Evolutionary conservation across 768 basidiomycete species (phyloP), one percentile per base, ranked within the genome.

Genomic region (Serendipita sp.): DNA sequence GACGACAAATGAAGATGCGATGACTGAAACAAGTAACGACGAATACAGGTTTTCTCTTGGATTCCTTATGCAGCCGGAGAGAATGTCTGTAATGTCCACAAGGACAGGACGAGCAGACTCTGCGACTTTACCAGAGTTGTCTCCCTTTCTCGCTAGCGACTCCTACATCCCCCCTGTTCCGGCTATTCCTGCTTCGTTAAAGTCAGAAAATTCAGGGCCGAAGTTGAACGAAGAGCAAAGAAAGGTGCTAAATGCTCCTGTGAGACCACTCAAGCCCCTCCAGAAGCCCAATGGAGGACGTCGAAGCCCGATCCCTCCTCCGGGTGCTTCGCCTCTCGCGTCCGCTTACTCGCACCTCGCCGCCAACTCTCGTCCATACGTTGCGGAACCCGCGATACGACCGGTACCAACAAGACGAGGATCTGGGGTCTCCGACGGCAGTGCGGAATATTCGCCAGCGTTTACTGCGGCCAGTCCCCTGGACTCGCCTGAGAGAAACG

Each of bases 131-230:
- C 55, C 55, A 60, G 55, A 60, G 55, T 29, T 60, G 27, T 60
- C 55, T 10, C 55, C 55, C 36, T 60, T 60, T 18, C 18, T 60
- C 33, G 55, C 55, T 8, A 60, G 55, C 34, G 55, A 60, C 33
- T 33, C 29, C 4, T 60, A 60, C 34, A 60, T 60, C 55, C 55
- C 55, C n/a, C 55, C 55, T 10, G 55, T 60, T n/a, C 55, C 55
- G 27, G 34, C 11, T 8, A 60, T 60, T 31, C 55, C 55, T 5
- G 27, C 55, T 3, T 60, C 55, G 36, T 37, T 60, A 34, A 31
- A 23, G 23, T 23, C 23, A 23, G 23, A 23, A 23, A 23, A 23
- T 23, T 23, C 23, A 23, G 23, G 23, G 23, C 23, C 23, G 23
- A 23, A 23, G 23, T 23, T 23, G 5, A 50, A 18, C n/a, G 48